These are phyloP conservation scores for Aspergillus sp. DNA, from an alignment of 2,329 filamentous ascomycete genomes.

Conservation along the genomic window DNA sequence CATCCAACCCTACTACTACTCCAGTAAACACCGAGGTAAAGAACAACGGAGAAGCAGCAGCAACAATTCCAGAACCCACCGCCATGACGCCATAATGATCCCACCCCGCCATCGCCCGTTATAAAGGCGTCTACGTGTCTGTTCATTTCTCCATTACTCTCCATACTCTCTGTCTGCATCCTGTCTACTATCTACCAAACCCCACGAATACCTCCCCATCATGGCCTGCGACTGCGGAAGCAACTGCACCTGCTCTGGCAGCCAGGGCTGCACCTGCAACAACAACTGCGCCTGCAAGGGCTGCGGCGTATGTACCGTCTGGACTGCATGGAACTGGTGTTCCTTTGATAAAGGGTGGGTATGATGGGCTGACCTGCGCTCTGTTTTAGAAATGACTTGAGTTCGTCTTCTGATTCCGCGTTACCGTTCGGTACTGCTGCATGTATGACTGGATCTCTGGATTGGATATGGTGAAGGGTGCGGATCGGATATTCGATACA, in stretches of 20 bases:
- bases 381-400: slow-evolving; percentile 14
- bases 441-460: too few relatives aligned
- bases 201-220: slow-evolving; percentile 3
- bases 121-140: too few relatives aligned
- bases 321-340: slow-evolving; percentile 5
- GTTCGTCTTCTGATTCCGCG: too few relatives aligned
- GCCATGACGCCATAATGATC: slow-evolving; percentile 14
- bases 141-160: neutral
- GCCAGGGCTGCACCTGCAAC: slow-evolving; percentile 24
- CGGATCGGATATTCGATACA: too few relatives aligned
- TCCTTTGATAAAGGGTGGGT: slow-evolving; percentile 6
- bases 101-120: slow-evolving; percentile 6
- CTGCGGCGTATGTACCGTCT: slow-evolving; percentile 28
- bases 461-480: slow-evolving; percentile 7
- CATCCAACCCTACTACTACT: too few relatives aligned
- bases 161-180: neutral
- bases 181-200: neutral
- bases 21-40: too few relatives aligned
- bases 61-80: too few relatives aligned
- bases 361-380: slow-evolving; percentile 6
- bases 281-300: slow-evolving; percentile 27
- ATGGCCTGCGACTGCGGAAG: slow-evolving; percentile 29
- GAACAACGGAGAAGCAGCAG: too few relatives aligned
- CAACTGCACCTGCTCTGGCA: slow-evolving; percentile 24
- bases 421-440: slow-evolving; percentile 2